These are phyloP conservation scores for Calonectria pseudoreteaudii DNA, from an alignment of 2,329 filamentous ascomycete species.

Conservation along the genomic window DNA sequence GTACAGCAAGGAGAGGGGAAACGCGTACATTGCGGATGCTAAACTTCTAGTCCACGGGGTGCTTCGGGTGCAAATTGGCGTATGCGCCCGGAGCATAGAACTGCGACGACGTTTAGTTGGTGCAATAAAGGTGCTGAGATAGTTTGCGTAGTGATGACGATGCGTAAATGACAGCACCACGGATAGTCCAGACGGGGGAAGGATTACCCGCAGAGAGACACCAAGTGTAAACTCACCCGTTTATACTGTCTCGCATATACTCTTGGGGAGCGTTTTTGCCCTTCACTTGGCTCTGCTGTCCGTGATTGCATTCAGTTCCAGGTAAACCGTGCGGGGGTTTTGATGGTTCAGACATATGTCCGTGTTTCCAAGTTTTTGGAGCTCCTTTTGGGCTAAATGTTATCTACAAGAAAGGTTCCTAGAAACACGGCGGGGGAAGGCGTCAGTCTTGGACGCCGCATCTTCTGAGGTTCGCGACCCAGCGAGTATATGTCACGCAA, in stretches of 20 bases:
- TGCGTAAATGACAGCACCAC: neutral
- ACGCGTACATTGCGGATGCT: neutral
- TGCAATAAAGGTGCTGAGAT: too few relatives aligned
- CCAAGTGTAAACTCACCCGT: neutral
- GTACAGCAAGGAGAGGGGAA: neutral
- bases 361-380: neutral
- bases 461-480: neutral
- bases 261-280: neutral
- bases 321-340: neutral
- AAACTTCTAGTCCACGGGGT: neutral
- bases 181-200: neutral
- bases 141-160: neutral
- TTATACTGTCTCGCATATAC: neutral
- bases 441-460: neutral
- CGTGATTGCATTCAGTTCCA: neutral
- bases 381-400: neutral
- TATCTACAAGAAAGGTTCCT: neutral
- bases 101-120: neutral
- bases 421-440: neutral
- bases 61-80: too few relatives aligned
- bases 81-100: neutral
- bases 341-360: neutral
- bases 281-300: neutral
- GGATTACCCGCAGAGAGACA: neutral
- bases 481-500: neutral